phyloP scores from a whole-genome alignment of 1,284 basidiomycete genomes.

The Pseudozyma pruni region DNA sequence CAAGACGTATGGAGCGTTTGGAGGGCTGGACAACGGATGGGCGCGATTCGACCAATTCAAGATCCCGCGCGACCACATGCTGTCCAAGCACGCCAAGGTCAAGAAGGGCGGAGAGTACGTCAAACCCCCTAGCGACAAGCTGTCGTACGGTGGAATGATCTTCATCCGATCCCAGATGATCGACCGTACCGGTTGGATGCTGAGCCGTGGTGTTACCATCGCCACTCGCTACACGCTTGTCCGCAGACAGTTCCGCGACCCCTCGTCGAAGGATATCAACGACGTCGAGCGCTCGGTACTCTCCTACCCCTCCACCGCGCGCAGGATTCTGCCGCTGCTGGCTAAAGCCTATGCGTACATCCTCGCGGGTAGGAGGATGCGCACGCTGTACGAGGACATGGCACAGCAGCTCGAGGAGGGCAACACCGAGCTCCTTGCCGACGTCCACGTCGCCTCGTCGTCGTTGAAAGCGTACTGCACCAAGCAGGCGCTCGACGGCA shows the following conservation, averaged over 20 bases:
- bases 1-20: conserved; percentile 73
- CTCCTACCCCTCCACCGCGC: conserved; percentile 68
- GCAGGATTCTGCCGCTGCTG: conserved; percentile 68
- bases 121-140: conserved; percentile 77
- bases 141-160: conserved; percentile 77
- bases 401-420: conserved; percentile 63
- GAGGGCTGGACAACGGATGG: conserved; percentile 78
- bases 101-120: conserved; percentile 77
- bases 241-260: conserved; percentile 73
- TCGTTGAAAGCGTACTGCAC: conserved; percentile 68
- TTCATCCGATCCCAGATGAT: conserved; percentile 72
- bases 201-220: conserved; percentile 77
- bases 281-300: conserved; percentile 68
- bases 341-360: conserved; percentile 69
- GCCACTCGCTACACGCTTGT: conserved; percentile 80
- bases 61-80: conserved; percentile 80
- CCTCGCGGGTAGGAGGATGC: conserved; percentile 65
- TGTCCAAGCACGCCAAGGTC: conserved; percentile 79
- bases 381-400: conserved; percentile 66
- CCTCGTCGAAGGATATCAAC: conserved; percentile 67
- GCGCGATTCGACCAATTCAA: conserved; percentile 76
- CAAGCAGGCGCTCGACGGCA: conserved; percentile 67
- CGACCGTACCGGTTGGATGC: conserved; percentile 73
- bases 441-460: conserved; percentile 67
- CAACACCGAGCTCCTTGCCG: conserved; percentile 68